Percentiles rank a stretch among this genome's conserved stretches.
Conservation (phyloP, 345 rosid species). For the Rhizophora mangle region DNA sequence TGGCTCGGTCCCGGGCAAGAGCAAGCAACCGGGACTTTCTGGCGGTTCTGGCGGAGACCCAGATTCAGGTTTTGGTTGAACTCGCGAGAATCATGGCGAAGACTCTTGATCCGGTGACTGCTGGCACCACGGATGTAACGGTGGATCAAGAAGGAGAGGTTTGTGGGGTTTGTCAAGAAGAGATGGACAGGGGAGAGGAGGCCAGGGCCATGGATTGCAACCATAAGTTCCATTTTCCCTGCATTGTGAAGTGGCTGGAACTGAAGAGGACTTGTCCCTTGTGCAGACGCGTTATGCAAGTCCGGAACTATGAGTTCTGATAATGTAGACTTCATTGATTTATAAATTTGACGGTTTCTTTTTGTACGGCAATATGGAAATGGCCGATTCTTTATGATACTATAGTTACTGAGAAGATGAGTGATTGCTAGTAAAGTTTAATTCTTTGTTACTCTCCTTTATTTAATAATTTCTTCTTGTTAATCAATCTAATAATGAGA, state of each 20-base stretch:
- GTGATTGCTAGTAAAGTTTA: too few species aligned
- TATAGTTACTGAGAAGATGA: too few species aligned
- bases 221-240: conserved; percentile 6
- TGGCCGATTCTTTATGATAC: too few species aligned
- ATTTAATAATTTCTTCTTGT: too few species aligned
- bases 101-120: background rate
- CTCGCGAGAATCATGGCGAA: conserved; percentile 4
- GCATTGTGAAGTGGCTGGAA: background rate
- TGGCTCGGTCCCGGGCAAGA: conserved; percentile 4
- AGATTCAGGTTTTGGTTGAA: background rate
- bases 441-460: too few species aligned
- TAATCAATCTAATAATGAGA: too few species aligned
- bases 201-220: conserved; percentile 11
- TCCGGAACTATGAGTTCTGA: background rate
- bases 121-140: background rate
- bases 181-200: background rate
- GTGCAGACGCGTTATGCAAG: conserved; percentile 2
- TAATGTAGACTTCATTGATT: too few species aligned
- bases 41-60: background rate
- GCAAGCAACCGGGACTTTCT: background rate
- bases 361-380: too few species aligned
- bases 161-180: conserved; percentile 10
- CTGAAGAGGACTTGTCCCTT: background rate
- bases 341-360: too few species aligned
- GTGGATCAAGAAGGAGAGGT: background rate